Base-by-base conservation (phyloP, 768 basidiomycete genomes). In the Mycena leptocephala region DNA sequence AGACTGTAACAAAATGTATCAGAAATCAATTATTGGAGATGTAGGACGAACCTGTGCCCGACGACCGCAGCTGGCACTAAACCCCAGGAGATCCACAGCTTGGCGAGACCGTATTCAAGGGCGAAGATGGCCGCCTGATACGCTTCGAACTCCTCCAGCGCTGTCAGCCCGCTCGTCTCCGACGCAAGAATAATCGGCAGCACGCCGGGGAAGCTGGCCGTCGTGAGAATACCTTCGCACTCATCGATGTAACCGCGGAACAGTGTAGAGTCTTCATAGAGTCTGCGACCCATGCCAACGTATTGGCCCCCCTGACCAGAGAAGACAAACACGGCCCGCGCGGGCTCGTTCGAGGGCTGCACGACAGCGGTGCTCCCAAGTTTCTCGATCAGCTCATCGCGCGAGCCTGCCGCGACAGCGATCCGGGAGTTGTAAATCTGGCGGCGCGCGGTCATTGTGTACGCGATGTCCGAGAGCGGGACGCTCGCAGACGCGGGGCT, bases 291-390 rank as follows among this genome's bases (percentile, higher is more conserved):
- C 94, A 95, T 95, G 5, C 91, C 90, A 18, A 86, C 79, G 83
- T 93, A 93, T 75, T 95, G 93, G 37, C 90, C 86, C 46, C 94
- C 95, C 80, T 95, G 93, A 11, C 95, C 95, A 20, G 94, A 92
- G 82, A 94, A 95, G 5, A 95, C 92, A 20, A 46, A 46, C 16
- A 46, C 43, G 7, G 43, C 43, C 43, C 2, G 43, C 43, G 18
- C 43, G 20, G 43, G 43, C 43, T 46, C 43, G 43, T 46, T 46
- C 43, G 18, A 46, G 2, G 18, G 43, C 43, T 86, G 81, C 24
- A 84, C 16, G 43, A 46, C 43, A 14, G 6, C 22, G 2, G 43
- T 20, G 7, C 76, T 77, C 6, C 74, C 77, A 9, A 95, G 84
- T 59, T 86, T 88, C 22, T 85, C 82, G 11, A 89, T 71, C 3